A percentile compares a stretch with the other conserved stretches of the same genome.
These are phyloP conservation scores for Styphnolobium japonicum DNA, from an alignment of 306 rosid genomes.

Conservation along the genomic window DNA sequence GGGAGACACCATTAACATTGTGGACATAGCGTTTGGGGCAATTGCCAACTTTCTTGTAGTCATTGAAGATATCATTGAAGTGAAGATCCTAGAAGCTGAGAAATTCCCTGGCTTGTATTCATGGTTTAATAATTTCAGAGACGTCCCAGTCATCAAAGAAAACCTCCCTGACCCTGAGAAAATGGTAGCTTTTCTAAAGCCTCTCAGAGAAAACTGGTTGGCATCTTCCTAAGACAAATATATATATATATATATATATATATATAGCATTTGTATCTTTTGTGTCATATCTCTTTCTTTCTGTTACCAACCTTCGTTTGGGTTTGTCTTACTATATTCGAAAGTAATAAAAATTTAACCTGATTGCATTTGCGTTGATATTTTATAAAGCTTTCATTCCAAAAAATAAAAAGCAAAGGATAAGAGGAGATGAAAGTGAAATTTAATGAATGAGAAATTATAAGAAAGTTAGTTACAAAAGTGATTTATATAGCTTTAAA, in stretches of 20 bases:
- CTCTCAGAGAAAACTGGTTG: neutral
- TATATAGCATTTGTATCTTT: neutral
- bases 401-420: too few relatives aligned
- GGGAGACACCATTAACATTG: conserved; percentile 30
- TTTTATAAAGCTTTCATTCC: neutral
- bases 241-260: too few relatives aligned
- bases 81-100: conserved; percentile 18
- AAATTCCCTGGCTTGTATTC: conserved; percentile 23
- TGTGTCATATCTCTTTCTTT: neutral
- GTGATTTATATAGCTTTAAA: too few relatives aligned
- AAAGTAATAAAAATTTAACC: neutral
- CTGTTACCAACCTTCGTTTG: neutral
- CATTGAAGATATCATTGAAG: conserved; percentile 5
- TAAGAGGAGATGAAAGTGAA: too few relatives aligned
- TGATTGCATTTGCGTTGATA: neutral
- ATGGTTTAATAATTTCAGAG: conserved; percentile 29
- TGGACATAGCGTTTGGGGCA: conserved; percentile 38
- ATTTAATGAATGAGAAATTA: too few relatives aligned
- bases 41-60: neutral
- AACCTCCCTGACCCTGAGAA: conserved; percentile 28
- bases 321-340: neutral
- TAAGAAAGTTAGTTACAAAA: too few relatives aligned
- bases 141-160: conserved; percentile 16
- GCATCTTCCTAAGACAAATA: neutral
- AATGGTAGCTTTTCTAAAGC: neutral